A percentile compares a stretch with the other conserved stretches of the same genome.
Evolutionary conservation across 2,329 filamentous ascomycete genomes (phyloP).

Genomic region (Raffaelea deltoideospora): DNA sequence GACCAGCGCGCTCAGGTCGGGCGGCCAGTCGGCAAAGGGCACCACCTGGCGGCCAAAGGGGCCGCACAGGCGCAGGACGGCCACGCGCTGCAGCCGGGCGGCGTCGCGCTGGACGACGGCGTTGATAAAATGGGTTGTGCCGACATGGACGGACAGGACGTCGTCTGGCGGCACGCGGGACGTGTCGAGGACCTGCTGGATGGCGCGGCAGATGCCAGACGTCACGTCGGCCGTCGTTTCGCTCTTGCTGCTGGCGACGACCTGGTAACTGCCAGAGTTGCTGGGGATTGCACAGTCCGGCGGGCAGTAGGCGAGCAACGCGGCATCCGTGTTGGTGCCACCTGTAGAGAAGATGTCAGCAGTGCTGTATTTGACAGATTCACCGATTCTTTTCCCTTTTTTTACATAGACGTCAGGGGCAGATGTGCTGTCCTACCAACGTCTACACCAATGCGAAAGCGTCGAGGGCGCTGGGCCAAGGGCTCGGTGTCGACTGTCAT

Average conservation of each 20-base stretch:
- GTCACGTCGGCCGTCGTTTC: constrained; percentile 32
- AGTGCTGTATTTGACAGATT: no score
- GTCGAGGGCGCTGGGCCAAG: no score
- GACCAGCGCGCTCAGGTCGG: constrained; percentile 29
- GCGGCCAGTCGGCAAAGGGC: constrained; percentile 38
- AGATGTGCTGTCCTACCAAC: no score
- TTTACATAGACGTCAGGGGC: no score
- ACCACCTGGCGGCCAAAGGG: constrained; percentile 35
- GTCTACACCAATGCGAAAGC: constrained; percentile 27
- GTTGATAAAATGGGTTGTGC: constrained; percentile 44
- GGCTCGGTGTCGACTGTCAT: no score
- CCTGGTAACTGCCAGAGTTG: no score
- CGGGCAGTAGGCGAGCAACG: constrained; percentile 27
- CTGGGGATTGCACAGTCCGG: constrained; percentile 21
- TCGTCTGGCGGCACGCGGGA: constrained; percentile 17
- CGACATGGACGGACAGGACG: constrained; percentile 34
- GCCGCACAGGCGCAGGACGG: constrained; percentile 37
- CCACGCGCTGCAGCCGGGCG: constrained; percentile 30
- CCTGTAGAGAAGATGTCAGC: no score
- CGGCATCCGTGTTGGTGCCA: constrained; percentile 37
- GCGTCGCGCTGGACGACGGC: constrained; percentile 39
- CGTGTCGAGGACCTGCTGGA: constrained; percentile 25
- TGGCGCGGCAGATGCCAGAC: constrained; percentile 27
- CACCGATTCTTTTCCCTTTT: no score
- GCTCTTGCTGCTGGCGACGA: constrained; percentile 33